These are phyloP conservation scores for Purshia tridentata DNA, from an alignment of 306 rosid genomes.

Conservation along the genomic window DNA sequence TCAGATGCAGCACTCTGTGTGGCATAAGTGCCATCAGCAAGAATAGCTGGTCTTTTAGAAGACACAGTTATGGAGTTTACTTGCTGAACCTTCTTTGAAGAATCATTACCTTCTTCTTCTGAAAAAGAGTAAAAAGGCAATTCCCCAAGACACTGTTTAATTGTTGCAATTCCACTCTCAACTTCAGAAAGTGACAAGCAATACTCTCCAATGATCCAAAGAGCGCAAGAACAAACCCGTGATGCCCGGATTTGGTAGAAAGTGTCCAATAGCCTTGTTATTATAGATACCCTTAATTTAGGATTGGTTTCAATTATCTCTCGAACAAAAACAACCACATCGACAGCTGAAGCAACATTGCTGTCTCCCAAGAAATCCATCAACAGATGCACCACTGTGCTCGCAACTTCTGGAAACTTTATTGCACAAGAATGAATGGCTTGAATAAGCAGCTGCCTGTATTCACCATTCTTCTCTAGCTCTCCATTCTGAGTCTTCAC, in stretches of 20 bases:
- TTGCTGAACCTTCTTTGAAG: constrained; percentile 43
- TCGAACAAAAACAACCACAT: constrained; percentile 68
- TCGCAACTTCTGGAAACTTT: constrained; percentile 78
- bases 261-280: constrained; percentile 77
- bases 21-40: constrained; percentile 75
- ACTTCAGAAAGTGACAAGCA: constrained; percentile 76
- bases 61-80: constrained; percentile 48
- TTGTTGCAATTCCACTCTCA: constrained; percentile 57
- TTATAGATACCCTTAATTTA: constrained; percentile 55
- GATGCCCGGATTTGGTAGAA: constrained; percentile 81
- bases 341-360: constrained; percentile 73
- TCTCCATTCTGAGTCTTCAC: constrained; percentile 76
- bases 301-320: constrained; percentile 82
- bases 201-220: constrained; percentile 81
- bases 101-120: constrained; percentile 55
- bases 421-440: constrained; percentile 79
- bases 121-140: constrained; percentile 54
- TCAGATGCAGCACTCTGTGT: constrained; percentile 71
- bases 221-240: constrained; percentile 66
- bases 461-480: constrained; percentile 80
- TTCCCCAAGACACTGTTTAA: constrained; percentile 83
- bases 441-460: constrained; percentile 74
- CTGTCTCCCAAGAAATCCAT: constrained; percentile 85
- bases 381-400: constrained; percentile 74
- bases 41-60: constrained; percentile 67